These are phyloP conservation scores for Malbranchea cinnamomea DNA, from an alignment of 2,329 filamentous ascomycete genomes.

Conservation along the genomic window DNA sequence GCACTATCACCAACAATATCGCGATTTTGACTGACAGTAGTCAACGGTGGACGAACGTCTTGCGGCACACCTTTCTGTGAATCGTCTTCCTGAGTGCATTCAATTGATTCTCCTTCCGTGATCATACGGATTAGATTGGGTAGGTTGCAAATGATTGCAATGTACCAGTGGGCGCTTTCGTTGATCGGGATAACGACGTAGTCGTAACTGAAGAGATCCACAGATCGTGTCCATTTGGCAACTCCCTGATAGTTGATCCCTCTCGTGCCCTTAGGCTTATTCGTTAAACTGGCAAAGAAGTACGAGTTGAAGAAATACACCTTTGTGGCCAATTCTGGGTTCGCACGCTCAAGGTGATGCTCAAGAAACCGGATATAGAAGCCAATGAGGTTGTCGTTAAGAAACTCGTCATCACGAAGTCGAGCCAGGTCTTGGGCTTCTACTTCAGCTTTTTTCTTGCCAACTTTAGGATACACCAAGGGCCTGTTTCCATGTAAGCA, in stretches of 20 bases:
- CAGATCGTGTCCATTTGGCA: conserved; percentile 69
- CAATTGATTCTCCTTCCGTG: background rate
- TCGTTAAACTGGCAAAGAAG: conserved; percentile 68
- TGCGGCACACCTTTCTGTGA: too few species aligned
- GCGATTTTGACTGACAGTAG: too few species aligned
- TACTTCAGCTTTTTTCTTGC: conserved; percentile 33
- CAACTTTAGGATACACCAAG: conserved; percentile 30
- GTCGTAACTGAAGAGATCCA: conserved; percentile 73
- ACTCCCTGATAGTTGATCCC: conserved; percentile 73
- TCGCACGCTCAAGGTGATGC: conserved; percentile 39
- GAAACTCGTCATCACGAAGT: conserved; percentile 67
- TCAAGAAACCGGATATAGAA: conserved; percentile 74
- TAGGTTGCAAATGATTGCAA: conserved; percentile 88
- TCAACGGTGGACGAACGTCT: too few species aligned
- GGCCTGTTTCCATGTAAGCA: conserved; percentile 15
- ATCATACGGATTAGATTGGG: conserved; percentile 27
- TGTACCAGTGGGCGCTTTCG: conserved; percentile 77
- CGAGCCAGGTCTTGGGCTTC: conserved; percentile 40
- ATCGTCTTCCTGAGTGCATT: background rate
- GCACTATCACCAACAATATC: too few species aligned
- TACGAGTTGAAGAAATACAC: conserved; percentile 88
- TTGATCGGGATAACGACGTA: conserved; percentile 90
- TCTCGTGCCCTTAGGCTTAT: conserved; percentile 35
- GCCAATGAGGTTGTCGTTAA: conserved; percentile 85
- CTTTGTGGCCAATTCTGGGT: conserved; percentile 42